Evolutionary conservation across 2,329 filamentous ascomycete genomes (phyloP), one percentile per base, ranked within the genome.

Genomic region (Huntiella abstrusa): DNA sequence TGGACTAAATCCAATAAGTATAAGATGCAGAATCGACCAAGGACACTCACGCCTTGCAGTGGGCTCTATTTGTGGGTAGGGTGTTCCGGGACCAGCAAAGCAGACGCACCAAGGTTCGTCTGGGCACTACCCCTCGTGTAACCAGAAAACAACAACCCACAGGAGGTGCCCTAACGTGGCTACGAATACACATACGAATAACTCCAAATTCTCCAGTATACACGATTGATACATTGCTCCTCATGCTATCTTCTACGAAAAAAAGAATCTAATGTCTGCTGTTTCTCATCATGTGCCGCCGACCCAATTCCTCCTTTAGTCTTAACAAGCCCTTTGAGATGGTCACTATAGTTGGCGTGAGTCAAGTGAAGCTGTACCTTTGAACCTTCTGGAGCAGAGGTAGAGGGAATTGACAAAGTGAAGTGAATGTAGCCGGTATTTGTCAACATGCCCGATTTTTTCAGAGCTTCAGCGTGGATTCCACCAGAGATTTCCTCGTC

Each of bases 271-370:
- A 95, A 71, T 13, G 72, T 84, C 56, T 71, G 77, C 59, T 94
- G 87, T 41, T 69, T 76, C 8, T 73, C 68, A 58, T 95, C 86
- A 57, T 83, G 78, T 47, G 71, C 69, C 35, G 81, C 70, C 54
- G 80, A 91, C 46, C 85, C 85, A 48, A 94, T 81, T 3, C 86
- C 86, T 28, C 84, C 83, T 17, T 80, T 68, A 6, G 84, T 88
- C 60, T 84, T 81, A 58, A 79, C 87, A 49, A 94, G 64, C 22
- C 77, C 75, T 39, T 65, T 62, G 2, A 94, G 70, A 60, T 95
- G 87, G 3, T 74, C 70, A 50, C 73, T 70, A 51, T 71, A 73
- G 57, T 94, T 88, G 52, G 85, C 68, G 4, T 65, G 65, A 28
- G 22, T 28, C 22, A 28, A 28, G 7, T 28, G 22, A 28, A 28